phyloP scores from a whole-genome alignment of 257 asterid species.

The Fraxinus quadrangulata region DNA sequence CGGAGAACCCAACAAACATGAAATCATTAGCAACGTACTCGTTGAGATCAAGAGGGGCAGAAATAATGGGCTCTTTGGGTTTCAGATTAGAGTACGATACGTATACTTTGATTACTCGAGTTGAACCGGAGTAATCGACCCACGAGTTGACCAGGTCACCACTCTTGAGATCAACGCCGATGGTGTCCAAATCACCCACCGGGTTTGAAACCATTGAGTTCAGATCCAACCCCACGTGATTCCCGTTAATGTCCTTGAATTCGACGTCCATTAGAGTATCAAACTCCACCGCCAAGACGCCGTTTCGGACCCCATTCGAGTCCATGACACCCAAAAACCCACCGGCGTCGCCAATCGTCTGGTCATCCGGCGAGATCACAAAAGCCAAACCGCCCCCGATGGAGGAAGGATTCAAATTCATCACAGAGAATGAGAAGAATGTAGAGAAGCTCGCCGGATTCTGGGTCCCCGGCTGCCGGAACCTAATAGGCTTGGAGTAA shows the following conservation, averaged over 20 bases:
- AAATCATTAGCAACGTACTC: slow-evolving; percentile 54
- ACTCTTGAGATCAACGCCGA: slow-evolving; percentile 67
- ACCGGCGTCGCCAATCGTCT: slow-evolving; percentile 66
- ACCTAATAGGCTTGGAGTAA: slow-evolving; percentile 62
- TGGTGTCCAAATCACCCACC: slow-evolving; percentile 51
- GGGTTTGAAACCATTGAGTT: slow-evolving; percentile 62
- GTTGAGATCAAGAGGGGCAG: slow-evolving; percentile 47
- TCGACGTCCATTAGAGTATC: slow-evolving; percentile 83
- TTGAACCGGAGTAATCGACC: slow-evolving; percentile 71
- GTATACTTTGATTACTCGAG: slow-evolving; percentile 43
- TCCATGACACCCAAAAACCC: slow-evolving; percentile 66
- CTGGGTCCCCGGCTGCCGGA: slow-evolving; percentile 50
- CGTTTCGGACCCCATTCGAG: slow-evolving; percentile 43
- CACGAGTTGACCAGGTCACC: slow-evolving; percentile 76
- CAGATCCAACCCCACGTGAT: slow-evolving; percentile 84
- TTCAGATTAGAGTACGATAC: slow-evolving; percentile 75
- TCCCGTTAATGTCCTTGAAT: slow-evolving; percentile 67
- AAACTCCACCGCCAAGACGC: slow-evolving; percentile 70
- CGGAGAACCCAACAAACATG: slow-evolving; percentile 76
- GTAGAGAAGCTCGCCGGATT: slow-evolving; percentile 62
- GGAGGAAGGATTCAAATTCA: slow-evolving; percentile 70
- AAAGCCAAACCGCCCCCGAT: slow-evolving; percentile 89
- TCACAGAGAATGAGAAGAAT: slow-evolving; percentile 72
- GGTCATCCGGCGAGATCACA: slow-evolving; percentile 65
- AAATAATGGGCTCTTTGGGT: slow-evolving; percentile 61